phyloP scores from a whole-genome alignment of 306 rosid species.

The Psophocarpus tetragonolobus region DNA sequence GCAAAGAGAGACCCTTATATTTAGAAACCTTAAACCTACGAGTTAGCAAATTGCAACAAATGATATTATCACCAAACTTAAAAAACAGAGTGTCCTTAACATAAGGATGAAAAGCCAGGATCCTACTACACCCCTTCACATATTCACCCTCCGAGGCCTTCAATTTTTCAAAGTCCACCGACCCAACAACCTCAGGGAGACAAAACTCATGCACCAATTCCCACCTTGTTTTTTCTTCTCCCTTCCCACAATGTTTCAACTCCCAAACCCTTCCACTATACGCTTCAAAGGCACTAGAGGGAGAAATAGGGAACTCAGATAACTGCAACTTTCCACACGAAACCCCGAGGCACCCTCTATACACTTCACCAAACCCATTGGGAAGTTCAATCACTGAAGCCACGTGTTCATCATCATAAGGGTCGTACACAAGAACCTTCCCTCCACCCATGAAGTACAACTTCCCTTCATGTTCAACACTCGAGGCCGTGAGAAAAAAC shows the following conservation, averaged over 20 bases:
- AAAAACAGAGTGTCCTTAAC: background rate
- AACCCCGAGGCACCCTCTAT: constrained; percentile 29
- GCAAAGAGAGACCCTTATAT: constrained; percentile 27
- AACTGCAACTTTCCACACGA: constrained; percentile 2
- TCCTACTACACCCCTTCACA: background rate
- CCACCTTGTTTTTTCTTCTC: background rate
- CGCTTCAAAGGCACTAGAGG: background rate
- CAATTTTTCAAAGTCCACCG: background rate
- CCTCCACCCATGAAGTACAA: constrained; percentile 30
- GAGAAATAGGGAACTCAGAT: constrained; percentile 9
- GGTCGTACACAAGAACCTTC: constrained; percentile 23
- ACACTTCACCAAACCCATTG: constrained; percentile 4
- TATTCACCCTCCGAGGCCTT: background rate
- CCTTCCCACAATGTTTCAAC: background rate
- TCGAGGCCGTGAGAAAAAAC: background rate
- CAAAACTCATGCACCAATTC: constrained; percentile 11
- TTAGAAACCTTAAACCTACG: background rate
- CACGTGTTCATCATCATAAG: background rate
- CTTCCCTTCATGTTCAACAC: constrained; percentile 22
- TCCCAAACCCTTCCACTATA: constrained; percentile 28
- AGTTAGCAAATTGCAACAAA: constrained; percentile 19
- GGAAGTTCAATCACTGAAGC: constrained; percentile 26
- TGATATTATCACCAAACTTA: constrained; percentile 13
- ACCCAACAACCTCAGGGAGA: constrained; percentile 12
- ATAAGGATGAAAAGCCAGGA: constrained; percentile 25